These are phyloP conservation scores for Phaffomyces antillensis DNA, from an alignment of 805 yeast genomes.

Conservation along the genomic window DNA sequence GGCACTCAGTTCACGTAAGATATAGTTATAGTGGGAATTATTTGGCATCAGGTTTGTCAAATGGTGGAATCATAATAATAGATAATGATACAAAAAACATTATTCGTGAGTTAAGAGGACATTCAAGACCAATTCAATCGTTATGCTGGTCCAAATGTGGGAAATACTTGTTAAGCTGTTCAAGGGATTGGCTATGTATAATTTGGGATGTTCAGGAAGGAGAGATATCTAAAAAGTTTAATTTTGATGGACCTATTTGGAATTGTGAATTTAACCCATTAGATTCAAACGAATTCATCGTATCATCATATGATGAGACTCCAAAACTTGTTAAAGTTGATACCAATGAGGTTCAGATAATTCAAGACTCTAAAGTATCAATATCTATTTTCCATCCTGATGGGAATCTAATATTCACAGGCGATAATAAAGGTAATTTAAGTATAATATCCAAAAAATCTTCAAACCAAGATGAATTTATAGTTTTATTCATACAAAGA, in stretches of 20 bases:
- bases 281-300: conserved; percentile 43
- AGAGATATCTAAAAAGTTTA: conserved; percentile 35
- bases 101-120: conserved; percentile 53
- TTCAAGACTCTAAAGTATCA: conserved; percentile 16
- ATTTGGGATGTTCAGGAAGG: conserved; percentile 64
- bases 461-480: conserved; percentile 6
- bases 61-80: conserved; percentile 67
- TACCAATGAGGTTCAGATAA: conserved; percentile 14
- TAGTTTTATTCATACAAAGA: conserved; percentile 42
- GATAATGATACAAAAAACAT: conserved; percentile 64
- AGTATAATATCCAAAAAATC: conserved; percentile 33
- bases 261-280: conserved; percentile 50
- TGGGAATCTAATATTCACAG: conserved; percentile 56
- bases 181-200: conserved; percentile 77
- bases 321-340: conserved; percentile 44
- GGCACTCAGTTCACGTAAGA: conserved; percentile 59
- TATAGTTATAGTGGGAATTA: conserved; percentile 78
- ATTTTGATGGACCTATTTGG: conserved; percentile 73
- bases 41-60: conserved; percentile 69
- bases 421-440: conserved; percentile 77
- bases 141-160: conserved; percentile 72
- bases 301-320: conserved; percentile 56
- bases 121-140: conserved; percentile 66
- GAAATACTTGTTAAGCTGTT: conserved; percentile 56
- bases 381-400: conserved; percentile 40